Conservation (phyloP, 23 red algal species). For the Gracilaria caudata region DNA sequence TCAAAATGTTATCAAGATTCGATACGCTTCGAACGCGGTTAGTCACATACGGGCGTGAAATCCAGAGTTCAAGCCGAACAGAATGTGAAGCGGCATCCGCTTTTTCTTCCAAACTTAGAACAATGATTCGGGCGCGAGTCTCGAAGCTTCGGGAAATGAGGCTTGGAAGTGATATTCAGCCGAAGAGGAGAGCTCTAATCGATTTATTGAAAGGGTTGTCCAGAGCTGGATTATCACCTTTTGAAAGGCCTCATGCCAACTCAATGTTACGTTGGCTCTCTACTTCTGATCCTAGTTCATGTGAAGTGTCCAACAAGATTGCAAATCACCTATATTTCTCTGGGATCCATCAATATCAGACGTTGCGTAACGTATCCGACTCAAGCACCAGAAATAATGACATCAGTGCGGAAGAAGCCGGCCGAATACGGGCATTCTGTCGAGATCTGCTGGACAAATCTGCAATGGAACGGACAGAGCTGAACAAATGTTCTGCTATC, state of each 20-base stretch:
- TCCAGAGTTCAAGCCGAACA: not conserved
- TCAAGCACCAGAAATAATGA: constrained; percentile 46
- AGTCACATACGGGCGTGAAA: not conserved
- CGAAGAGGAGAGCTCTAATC: constrained; percentile 63
- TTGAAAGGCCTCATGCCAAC: constrained; percentile 13
- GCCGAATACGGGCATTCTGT: constrained; percentile 36
- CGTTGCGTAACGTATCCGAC: constrained; percentile 45
- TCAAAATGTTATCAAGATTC: not conserved
- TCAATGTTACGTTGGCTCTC: constrained; percentile 18
- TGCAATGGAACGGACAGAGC: constrained; percentile 32
- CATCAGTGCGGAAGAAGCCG: constrained; percentile 44
- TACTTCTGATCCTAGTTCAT: not conserved
- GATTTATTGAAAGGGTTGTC: constrained; percentile 49
- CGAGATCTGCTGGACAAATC: constrained; percentile 56
- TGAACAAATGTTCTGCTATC: constrained; percentile 14
- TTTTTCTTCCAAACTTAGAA: not conserved
- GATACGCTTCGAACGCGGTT: not conserved
- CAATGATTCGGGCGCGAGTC: not conserved
- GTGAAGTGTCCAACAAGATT: constrained; percentile 10
- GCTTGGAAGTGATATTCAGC: constrained; percentile 31
- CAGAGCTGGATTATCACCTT: constrained; percentile 55
- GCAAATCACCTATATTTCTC: constrained; percentile 58
- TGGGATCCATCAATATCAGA: constrained; percentile 29
- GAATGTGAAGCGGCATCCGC: not conserved
- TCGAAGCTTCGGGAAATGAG: not conserved